Percentiles rank a stretch among this genome's conserved stretches.
Conservation (phyloP, 768 basidiomycete genomes). For the Kockovaella imperatae region DNA sequence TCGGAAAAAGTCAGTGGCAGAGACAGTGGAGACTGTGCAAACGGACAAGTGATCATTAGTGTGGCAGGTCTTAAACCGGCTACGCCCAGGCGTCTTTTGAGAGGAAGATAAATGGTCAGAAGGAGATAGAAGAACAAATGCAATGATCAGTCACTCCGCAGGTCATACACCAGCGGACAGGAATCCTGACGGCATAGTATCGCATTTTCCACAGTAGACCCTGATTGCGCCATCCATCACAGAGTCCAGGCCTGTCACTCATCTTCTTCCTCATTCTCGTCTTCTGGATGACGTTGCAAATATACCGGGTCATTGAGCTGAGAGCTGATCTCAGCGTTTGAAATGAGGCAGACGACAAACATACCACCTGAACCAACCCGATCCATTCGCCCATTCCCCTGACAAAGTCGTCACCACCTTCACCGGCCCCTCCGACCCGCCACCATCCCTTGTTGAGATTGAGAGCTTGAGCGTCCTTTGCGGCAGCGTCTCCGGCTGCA, state of each 20-base stretch:
- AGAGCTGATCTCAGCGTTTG: background rate
- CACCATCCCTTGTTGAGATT: constrained; percentile 29
- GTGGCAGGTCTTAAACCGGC: too few relatives aligned
- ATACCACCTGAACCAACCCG: constrained; percentile 30
- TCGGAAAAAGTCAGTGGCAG: too few relatives aligned
- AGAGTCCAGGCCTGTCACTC: background rate
- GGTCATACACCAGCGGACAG: too few relatives aligned
- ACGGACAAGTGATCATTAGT: too few relatives aligned
- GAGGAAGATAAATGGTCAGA: too few relatives aligned
- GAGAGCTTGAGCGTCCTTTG: background rate
- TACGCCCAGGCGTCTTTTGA: too few relatives aligned
- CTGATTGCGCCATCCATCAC: background rate
- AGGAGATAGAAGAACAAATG: too few relatives aligned
- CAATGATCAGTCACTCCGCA: too few relatives aligned
- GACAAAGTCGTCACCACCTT: constrained; percentile 37
- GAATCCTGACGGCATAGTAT: too few relatives aligned
- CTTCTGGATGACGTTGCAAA: constrained; percentile 14
- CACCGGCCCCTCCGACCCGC: constrained; percentile 31
- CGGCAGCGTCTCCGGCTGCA: background rate
- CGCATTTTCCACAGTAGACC: background rate
- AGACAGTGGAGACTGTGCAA: too few relatives aligned
- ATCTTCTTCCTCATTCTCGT: constrained; percentile 13
- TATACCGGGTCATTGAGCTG: constrained; percentile 33
- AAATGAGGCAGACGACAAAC: constrained; percentile 3
- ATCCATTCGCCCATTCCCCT: constrained; percentile 35